Base-by-base conservation (phyloP, 352 stramenopile species). In the Detonula confervacea region DNA sequence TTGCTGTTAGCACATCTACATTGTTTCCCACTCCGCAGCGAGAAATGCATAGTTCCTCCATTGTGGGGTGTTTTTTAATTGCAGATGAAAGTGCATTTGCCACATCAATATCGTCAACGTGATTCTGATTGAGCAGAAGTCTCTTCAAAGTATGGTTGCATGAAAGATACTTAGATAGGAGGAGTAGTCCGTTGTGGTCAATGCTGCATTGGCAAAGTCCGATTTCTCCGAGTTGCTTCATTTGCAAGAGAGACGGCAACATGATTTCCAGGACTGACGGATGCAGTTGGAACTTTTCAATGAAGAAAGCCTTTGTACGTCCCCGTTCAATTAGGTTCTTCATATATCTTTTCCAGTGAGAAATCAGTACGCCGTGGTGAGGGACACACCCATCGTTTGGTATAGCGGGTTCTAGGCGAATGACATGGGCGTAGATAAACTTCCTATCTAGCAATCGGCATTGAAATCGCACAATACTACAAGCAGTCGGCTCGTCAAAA, bases 391-490 rank as follows among this genome's bases (percentile, higher is more conserved):
- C 49, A 29, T 14, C 49, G 49, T 57, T 57, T 12, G 49, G 24
- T 29, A 16, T 57, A 6, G 49, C 18, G 5, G 49, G 49, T 16
- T 57, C 49, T 9, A 57, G 18, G 14, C 16, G 16, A 16, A 57
- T 57, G 6, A 57, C 49, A 16, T 57, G 49, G 49, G 18, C 49
- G 49, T 57, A 57, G 49, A 57, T 57, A 29, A 57, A 57, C 14
- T 57, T 57, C 49, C 49, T 24, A 24, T 57, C 49, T 12, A 57
- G 6, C 18, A 57, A 29, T 29, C 16, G 49, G 18, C 18, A 57
- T 14, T 57, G 49, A 16, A 57, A 57, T 16, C 5, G 5, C 14
- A 14, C 49, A 6, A 57, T 57, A 29, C 49, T 16, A 29, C 16
- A 14, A 16, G 49, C 49, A 5, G 49, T 57, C 6, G 49, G 49